phyloP scores from a whole-genome alignment of 495 filamentous ascomycete species.

The Neurospora intermedia region DNA sequence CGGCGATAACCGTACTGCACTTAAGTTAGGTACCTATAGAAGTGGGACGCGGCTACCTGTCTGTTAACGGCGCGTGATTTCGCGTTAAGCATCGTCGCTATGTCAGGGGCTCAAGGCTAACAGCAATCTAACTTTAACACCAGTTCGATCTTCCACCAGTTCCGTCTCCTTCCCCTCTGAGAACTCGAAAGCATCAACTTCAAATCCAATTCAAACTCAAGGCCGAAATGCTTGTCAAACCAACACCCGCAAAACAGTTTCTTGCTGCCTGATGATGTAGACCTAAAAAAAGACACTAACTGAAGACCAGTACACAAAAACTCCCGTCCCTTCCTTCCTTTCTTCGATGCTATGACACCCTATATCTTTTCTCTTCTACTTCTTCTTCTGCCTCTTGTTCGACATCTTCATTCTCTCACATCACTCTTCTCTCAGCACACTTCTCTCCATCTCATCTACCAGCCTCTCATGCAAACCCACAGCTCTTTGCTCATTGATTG shows the following conservation, averaged over 20 bases:
- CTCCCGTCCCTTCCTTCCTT: neutral
- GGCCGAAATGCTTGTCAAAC: neutral
- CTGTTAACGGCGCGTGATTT: neutral
- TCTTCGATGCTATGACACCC: neutral
- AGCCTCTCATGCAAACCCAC: neutral
- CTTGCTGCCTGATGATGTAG: neutral
- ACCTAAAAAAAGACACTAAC: neutral
- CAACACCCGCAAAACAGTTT: neutral
- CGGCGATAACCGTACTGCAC: neutral
- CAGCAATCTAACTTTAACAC: neutral
- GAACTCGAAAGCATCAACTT: neutral
- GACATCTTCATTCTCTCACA: neutral
- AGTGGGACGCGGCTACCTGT: neutral
- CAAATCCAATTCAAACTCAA: neutral
- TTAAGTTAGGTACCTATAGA: neutral
- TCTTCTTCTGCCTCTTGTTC: slow-evolving; percentile 1
- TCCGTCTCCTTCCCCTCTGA: neutral
- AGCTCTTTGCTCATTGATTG: neutral
- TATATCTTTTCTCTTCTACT: neutral
- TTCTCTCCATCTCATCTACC: neutral
- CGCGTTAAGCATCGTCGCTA: neutral
- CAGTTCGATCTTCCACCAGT: neutral
- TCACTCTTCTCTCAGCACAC: neutral
- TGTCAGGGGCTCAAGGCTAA: neutral
- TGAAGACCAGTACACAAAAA: neutral